Evolutionary conservation across 345 rosid genomes (phyloP).

Genomic region (Carallia brachiata): DNA sequence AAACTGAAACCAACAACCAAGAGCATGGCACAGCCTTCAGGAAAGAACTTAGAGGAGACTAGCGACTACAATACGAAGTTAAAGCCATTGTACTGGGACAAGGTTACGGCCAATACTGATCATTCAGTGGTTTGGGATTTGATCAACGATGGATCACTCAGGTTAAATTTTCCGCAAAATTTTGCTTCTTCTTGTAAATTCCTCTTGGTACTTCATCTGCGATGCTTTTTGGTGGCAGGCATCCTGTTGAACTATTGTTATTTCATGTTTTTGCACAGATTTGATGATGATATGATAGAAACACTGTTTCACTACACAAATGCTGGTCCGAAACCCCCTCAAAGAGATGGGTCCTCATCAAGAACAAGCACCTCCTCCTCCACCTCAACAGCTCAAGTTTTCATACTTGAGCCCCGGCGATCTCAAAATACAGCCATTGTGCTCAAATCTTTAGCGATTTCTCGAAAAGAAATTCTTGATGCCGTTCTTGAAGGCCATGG

Average conservation of each 20-base stretch:
- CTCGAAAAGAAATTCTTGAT: conserved; percentile 43
- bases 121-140: conserved; percentile 71
- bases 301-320: conserved; percentile 43
- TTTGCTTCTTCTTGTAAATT: not conserved
- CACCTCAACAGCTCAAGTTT: conserved; percentile 31
- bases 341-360: conserved; percentile 8
- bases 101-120: conserved; percentile 49
- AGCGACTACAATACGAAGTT: conserved; percentile 37
- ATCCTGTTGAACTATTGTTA: not conserved
- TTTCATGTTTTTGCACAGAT: conserved; percentile 30
- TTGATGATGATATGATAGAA: conserved; percentile 54
- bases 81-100: conserved; percentile 68
- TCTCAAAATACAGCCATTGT: conserved; percentile 59
- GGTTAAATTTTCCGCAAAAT: conserved; percentile 28
- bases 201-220: not conserved
- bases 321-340: conserved; percentile 15
- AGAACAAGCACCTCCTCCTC: conserved; percentile 24
- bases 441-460: conserved; percentile 44
- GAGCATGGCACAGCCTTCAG: conserved; percentile 20
- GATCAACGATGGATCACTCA: conserved; percentile 55
- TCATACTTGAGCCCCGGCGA: conserved; percentile 52
- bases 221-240: not conserved
- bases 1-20: conserved; percentile 25
- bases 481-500: conserved; percentile 54
- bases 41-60: conserved; percentile 26